A percentile compares a stretch with the other conserved stretches of the same genome.
These are phyloP conservation scores for Hydrangea macrophylla DNA, from an alignment of 148 eudicot species.

Conservation along the genomic window DNA sequence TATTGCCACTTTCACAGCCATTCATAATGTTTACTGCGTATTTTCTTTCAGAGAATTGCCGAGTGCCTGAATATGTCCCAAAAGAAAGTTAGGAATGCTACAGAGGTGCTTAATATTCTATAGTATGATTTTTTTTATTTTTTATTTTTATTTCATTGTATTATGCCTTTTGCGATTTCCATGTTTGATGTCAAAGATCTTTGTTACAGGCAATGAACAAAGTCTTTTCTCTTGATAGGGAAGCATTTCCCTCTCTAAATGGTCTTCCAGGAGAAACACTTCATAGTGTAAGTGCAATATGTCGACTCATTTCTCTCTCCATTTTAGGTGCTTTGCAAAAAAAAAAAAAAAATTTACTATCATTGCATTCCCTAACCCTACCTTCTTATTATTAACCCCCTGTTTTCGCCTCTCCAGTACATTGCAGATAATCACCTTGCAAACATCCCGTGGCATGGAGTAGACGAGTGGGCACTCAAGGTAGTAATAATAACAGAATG, in stretches of 20 bases:
- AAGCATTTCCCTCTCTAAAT: conserved; percentile 72
- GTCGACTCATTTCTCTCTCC: neutral
- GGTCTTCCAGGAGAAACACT: conserved; percentile 81
- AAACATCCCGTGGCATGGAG: conserved; percentile 85
- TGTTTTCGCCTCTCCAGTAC: conserved; percentile 43
- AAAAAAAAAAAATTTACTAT: neutral
- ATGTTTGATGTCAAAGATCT: conserved; percentile 6
- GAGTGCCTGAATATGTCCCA: conserved; percentile 79
- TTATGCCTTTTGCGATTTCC: neutral
- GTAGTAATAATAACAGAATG: conserved; percentile 26
- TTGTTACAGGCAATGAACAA: conserved; percentile 63
- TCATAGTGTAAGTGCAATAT: conserved; percentile 71
- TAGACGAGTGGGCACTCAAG: conserved; percentile 77
- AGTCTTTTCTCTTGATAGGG: conserved; percentile 82
- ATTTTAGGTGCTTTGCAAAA: neutral
- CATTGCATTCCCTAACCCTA: neutral
- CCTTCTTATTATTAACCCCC: neutral
- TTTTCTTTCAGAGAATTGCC: conserved; percentile 82
- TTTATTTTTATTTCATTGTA: neutral
- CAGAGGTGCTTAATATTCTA: conserved; percentile 49
- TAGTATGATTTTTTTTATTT: too few relatives aligned
- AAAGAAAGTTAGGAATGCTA: conserved; percentile 88
- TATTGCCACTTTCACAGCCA: too few relatives aligned
- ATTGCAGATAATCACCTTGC: conserved; percentile 78
- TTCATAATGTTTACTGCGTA: conserved; percentile 1